Conservation (phyloP, 176 grass and related monocot species). For the Calamus simplicifolius region DNA sequence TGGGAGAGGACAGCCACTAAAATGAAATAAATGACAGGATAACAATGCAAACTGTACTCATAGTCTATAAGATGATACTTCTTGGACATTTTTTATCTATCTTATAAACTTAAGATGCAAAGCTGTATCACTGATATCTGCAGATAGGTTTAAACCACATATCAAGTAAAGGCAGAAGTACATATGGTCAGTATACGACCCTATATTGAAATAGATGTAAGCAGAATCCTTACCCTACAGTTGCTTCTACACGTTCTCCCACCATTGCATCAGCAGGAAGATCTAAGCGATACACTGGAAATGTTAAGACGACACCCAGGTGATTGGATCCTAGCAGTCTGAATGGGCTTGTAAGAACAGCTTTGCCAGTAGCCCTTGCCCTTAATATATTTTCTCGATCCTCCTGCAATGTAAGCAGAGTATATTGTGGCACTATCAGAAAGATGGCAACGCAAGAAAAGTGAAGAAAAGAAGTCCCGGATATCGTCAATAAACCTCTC, state of each 20-base stretch:
- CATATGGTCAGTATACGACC: too few relatives aligned
- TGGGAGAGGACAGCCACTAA: too few relatives aligned
- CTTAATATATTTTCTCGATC: slow-evolving; percentile 86
- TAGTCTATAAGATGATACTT: too few relatives aligned
- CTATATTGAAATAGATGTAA: background rate
- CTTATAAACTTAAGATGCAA: too few relatives aligned
- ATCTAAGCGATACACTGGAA: slow-evolving; percentile 67
- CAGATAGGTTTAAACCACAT: too few relatives aligned
- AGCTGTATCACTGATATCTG: too few relatives aligned
- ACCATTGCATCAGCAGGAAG: slow-evolving; percentile 33
- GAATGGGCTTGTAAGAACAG: slow-evolving; percentile 84
- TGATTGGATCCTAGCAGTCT: slow-evolving; percentile 66
- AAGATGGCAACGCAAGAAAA: too few relatives aligned
- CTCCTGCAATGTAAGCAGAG: slow-evolving; percentile 42
- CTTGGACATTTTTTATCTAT: too few relatives aligned
- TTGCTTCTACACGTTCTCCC: slow-evolving; percentile 74
- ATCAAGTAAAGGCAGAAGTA: too few relatives aligned
- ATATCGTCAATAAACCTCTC: slow-evolving; percentile 22
- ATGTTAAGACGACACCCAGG: slow-evolving; percentile 90
- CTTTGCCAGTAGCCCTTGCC: slow-evolving; percentile 71
- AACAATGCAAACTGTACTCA: too few relatives aligned
- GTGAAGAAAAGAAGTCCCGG: too few relatives aligned
- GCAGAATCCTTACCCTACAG: slow-evolving; percentile 61
- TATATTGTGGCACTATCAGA: background rate
- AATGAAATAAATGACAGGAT: too few relatives aligned